Conservation (phyloP, 2,329 filamentous ascomycete species). For the Trichoderma pleuroti region DNA sequence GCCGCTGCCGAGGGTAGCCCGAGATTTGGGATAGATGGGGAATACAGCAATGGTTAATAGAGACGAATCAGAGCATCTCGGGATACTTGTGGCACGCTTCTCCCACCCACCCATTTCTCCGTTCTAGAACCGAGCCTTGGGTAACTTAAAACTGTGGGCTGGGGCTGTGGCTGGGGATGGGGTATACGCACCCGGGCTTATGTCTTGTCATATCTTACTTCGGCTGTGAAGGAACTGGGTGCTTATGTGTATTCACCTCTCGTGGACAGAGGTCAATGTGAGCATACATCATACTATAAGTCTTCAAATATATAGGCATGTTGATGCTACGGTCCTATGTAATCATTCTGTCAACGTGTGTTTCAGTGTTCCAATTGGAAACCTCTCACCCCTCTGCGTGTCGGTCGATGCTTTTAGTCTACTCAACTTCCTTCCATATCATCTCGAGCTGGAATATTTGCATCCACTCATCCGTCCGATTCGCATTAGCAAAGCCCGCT, state of each 20-base stretch:
- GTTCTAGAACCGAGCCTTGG: not conserved
- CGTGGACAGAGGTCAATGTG: not conserved
- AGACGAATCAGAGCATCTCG: not conserved
- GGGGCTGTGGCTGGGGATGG: no score
- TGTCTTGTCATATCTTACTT: not conserved
- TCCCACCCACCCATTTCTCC: not conserved
- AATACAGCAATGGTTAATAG: not conserved
- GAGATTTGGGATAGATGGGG: not conserved
- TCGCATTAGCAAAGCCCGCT: constrained; percentile 30
- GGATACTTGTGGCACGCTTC: not conserved
- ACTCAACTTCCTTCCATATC: constrained; percentile 35
- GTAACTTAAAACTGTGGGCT: not conserved
- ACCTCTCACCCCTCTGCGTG: not conserved
- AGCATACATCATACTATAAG: not conserved
- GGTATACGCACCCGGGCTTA: not conserved
- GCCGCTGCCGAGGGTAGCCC: not conserved
- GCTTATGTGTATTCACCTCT: not conserved
- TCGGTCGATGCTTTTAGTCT: not conserved
- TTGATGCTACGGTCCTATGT: not conserved
- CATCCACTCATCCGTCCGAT: constrained; percentile 28
- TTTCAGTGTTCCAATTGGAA: not conserved
- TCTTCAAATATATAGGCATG: not conserved
- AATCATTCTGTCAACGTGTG: not conserved
- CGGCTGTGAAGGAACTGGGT: not conserved
- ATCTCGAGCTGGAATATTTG: constrained; percentile 27